Percentiles rank a stretch among this genome's conserved stretches.
Evolutionary conservation across 164 flowering plant genomes (phyloP).

Genomic region (Vitis labrusca): DNA sequence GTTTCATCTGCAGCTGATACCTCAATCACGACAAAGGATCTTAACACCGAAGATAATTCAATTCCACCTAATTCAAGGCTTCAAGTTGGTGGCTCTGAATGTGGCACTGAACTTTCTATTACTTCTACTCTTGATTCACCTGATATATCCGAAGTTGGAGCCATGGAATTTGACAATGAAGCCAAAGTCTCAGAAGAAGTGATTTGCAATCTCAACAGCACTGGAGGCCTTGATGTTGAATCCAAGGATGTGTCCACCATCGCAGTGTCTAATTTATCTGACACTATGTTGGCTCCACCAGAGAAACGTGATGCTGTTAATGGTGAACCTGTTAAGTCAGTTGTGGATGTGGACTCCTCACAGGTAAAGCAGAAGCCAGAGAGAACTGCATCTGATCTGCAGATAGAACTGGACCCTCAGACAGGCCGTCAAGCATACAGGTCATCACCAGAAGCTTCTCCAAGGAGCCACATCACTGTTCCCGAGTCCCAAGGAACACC

Average conservation of each 20-base stretch:
- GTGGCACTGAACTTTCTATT: slow-evolving; percentile 79
- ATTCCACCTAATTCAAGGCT: slow-evolving; percentile 26
- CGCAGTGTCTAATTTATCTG: slow-evolving; percentile 16
- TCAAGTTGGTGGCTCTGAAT: slow-evolving; percentile 70
- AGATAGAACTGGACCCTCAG: slow-evolving; percentile 25
- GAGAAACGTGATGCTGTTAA: slow-evolving; percentile 28
- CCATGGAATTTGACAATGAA: slow-evolving; percentile 28
- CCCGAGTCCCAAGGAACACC: slow-evolving; percentile 84
- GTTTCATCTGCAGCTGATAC: slow-evolving; percentile 35
- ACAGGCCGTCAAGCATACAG: slow-evolving; percentile 27
- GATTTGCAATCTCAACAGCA: slow-evolving; percentile 13
- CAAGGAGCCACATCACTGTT: slow-evolving; percentile 55
- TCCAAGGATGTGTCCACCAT: slow-evolving; percentile 14
- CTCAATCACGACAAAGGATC: slow-evolving; percentile 28
- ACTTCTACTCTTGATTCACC: slow-evolving; percentile 88
- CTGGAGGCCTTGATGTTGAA: slow-evolving; percentile 16
- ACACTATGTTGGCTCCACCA: slow-evolving; percentile 21
- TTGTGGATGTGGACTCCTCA: slow-evolving; percentile 17
- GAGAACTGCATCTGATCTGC: slow-evolving; percentile 28
- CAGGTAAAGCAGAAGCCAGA: slow-evolving; percentile 29
- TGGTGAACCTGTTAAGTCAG: slow-evolving; percentile 20
- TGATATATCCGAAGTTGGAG: slow-evolving; percentile 51
- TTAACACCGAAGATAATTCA: slow-evolving; percentile 29
- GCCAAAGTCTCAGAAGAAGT: slow-evolving; percentile 23
- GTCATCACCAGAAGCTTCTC: slow-evolving; percentile 70